A percentile compares a stretch with the other conserved stretches of the same genome.
phyloP scores from a whole-genome alignment of 2,329 filamentous ascomycete genomes.

The Sarocladium strictum region DNA sequence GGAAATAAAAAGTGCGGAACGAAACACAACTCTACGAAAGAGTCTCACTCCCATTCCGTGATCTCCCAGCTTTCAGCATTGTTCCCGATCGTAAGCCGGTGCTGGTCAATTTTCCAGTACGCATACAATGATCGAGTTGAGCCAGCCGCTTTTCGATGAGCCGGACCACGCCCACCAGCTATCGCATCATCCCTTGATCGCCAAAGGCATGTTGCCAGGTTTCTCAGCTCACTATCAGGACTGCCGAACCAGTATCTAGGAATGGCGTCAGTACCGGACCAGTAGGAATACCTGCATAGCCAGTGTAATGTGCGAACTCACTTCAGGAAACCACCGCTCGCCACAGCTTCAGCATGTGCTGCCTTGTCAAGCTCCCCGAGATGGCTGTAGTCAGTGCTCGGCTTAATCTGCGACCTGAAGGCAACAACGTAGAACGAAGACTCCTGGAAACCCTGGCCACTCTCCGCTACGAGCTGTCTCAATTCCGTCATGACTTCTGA shows the following conservation, averaged over 20 bases:
- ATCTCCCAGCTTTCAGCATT: constrained; percentile 59
- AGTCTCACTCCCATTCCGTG: constrained; percentile 43
- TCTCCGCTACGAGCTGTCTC: constrained; percentile 38
- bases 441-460: constrained; percentile 47
- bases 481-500: constrained; percentile 53
- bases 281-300: neutral
- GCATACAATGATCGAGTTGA: constrained; percentile 56
- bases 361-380: constrained; percentile 70
- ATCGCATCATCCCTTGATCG: constrained; percentile 53
- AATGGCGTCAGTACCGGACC: constrained; percentile 13
- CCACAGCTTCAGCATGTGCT: constrained; percentile 73
- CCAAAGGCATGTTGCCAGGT: constrained; percentile 77
- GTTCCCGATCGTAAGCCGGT: constrained; percentile 63
- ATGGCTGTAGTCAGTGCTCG: constrained; percentile 58
- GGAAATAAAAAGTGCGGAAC: too few relatives aligned
- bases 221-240: constrained; percentile 62
- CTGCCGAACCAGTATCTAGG: constrained; percentile 79
- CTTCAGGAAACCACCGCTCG: constrained; percentile 78
- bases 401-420: constrained; percentile 69
- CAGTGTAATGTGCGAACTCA: constrained; percentile 28
- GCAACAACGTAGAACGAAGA: constrained; percentile 76
- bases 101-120: constrained; percentile 66
- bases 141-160: constrained; percentile 60
- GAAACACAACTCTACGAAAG: neutral
- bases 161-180: constrained; percentile 52